These are phyloP conservation scores for Cyclotella distinguenda DNA, from an alignment of 108 stramenopile species.

Conservation along the genomic window DNA sequence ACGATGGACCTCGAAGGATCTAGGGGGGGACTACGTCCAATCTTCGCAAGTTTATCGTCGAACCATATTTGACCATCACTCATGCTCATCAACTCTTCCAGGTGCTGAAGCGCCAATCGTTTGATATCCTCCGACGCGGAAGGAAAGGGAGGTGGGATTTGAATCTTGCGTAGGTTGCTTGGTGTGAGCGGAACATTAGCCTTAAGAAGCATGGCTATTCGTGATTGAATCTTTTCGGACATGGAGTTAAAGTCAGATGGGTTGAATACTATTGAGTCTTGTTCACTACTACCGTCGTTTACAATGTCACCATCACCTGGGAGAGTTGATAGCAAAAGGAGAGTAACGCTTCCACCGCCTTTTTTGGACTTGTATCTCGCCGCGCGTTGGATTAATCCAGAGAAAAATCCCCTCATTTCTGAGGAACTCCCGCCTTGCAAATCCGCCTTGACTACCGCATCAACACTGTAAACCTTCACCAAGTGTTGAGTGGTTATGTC, in stretches of 20 bases:
- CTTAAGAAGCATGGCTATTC: conserved; percentile 64
- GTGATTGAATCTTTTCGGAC: conserved; percentile 60
- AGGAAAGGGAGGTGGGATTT: conserved; percentile 73
- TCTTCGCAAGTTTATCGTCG: conserved; percentile 49
- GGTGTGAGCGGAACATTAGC: conserved; percentile 81
- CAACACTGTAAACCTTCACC: conserved; percentile 76
- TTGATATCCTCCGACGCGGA: conserved; percentile 60
- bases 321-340: conserved; percentile 65
- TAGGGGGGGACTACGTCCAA: conserved; percentile 70
- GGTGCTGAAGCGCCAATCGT: conserved; percentile 76
- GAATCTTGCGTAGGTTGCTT: conserved; percentile 74
- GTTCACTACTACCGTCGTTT: conserved; percentile 14
- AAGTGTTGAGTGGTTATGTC: conserved; percentile 76
- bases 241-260: conserved; percentile 68
- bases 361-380: conserved; percentile 70
- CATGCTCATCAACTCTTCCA: conserved; percentile 91
- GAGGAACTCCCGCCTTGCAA: conserved; percentile 79
- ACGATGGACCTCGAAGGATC: conserved; percentile 78
- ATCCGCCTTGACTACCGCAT: conserved; percentile 82
- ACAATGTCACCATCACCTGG: conserved; percentile 40
- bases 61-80: conserved; percentile 89
- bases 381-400: conserved; percentile 84
- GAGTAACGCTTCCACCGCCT: conserved; percentile 83
- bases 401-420: conserved; percentile 85
- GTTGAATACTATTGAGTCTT: conserved; percentile 46